Base-by-base conservation (phyloP, 805 yeast species). In the Metschnikowia henanensis region DNA sequence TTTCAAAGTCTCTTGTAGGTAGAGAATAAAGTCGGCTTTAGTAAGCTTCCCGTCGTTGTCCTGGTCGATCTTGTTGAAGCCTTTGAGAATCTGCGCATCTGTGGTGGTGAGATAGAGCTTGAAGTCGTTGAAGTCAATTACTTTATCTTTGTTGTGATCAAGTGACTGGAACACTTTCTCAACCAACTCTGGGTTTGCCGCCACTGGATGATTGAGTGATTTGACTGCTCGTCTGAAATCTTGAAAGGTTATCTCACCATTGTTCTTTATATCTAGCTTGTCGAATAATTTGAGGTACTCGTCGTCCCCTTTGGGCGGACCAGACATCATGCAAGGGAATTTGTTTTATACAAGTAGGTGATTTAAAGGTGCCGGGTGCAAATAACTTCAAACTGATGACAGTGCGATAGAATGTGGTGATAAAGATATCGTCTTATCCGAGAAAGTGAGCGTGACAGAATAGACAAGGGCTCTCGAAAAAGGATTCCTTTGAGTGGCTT, bases 31-130 rank as follows among this genome's bases (percentile, higher is more conserved):
- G 55, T 91, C 97, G 1, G 72, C 68, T 34, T 78, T 72, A 35
- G 79, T 78, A 26, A 90, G 72, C 46, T 62, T 76, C 1, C 96
- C 96, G 59, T 87, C 95, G 38, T 80, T 68, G 56, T 88, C 88
- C 31, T 67, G 65, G 61, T 88, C 96, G 30, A 88, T 75, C 43
- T 69, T 77, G 39, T 71, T 67, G 61, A 89, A 88, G 0, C 95
- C 94, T 33, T 65, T 67, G 28, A 74, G 72, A 44, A 88, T 84
- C 58, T 86, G 92, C 13, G 69, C 65, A 57, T 89, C 96, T 1
- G 95, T 88, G 13, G 72, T 71, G 8, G 69, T 59, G 21, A 86
- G 74, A 63, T 87, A 89, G 22, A 67, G 65, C 53, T 81, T 76
- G 61, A 88, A 88, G 56, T 84, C 88, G 16, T 73, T 73, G 51